Conservation (phyloP, 768 basidiomycete genomes). For the Naematelia encephala region DNA sequence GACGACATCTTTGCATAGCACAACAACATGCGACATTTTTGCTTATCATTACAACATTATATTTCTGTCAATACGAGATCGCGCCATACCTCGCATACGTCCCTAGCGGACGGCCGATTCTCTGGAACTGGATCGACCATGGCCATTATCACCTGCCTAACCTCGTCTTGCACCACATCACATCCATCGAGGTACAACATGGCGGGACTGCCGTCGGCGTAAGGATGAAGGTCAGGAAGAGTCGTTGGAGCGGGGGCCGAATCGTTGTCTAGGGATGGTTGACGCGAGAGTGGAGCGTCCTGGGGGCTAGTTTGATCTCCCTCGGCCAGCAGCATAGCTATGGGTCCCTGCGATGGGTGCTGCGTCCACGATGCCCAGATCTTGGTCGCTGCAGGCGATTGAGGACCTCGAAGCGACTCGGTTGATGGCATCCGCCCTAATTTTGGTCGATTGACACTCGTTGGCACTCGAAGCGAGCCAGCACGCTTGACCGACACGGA, state of each 20-base stretch:
- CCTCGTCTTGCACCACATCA: constrained; percentile 21
- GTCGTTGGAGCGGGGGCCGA: not conserved
- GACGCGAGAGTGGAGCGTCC: not conserved
- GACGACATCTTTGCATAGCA: constrained; percentile 27
- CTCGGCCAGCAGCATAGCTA: constrained; percentile 10
- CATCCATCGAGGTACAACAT: constrained; percentile 34
- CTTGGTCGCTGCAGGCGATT: constrained; percentile 26
- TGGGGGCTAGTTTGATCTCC: not conserved
- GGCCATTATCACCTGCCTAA: constrained; percentile 19
- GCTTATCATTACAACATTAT: not conserved
- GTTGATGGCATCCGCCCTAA: constrained; percentile 34
- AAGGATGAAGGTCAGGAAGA: constrained; percentile 11
- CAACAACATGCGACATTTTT: not conserved
- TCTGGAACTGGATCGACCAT: constrained; percentile 30
- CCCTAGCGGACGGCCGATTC: constrained; percentile 25
- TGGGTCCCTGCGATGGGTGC: constrained; percentile 5
- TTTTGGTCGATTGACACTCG: constrained; percentile 12
- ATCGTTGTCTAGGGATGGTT: not conserved
- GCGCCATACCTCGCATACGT: constrained; percentile 4
- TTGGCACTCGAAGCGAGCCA: constrained; percentile 33
- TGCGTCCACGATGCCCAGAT: constrained; percentile 30
- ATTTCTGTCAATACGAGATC: not conserved
- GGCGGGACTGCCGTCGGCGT: constrained; percentile 27
- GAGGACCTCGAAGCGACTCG: constrained; percentile 29
- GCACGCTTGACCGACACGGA: constrained; percentile 23